A percentile compares a stretch with the other conserved stretches of the same genome.
These are phyloP conservation scores for Acacia concinna DNA, from an alignment of 331 rosid genomes.

Conservation along the genomic window DNA sequence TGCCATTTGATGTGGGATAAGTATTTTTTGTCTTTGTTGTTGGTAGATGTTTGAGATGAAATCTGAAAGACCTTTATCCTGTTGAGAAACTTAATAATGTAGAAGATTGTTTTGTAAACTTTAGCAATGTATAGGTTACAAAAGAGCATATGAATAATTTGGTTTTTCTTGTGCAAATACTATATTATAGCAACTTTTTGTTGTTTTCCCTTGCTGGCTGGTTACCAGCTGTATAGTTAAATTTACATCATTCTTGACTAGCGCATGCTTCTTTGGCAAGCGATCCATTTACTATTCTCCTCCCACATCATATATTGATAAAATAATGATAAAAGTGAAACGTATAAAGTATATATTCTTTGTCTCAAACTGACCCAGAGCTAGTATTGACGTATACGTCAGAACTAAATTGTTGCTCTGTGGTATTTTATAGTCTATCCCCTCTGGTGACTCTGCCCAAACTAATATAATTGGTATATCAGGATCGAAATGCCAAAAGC, in stretches of 20 bases:
- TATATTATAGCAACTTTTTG: background rate
- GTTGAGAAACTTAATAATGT: background rate
- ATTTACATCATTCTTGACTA: background rate
- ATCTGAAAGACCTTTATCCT: background rate
- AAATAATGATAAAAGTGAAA: background rate
- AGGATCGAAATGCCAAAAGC: no score
- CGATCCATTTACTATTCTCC: background rate
- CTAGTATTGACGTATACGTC: background rate
- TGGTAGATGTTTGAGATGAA: background rate
- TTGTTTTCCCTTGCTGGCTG: background rate
- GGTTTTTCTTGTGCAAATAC: background rate
- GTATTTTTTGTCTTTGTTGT: no score
- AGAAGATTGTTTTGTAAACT: background rate
- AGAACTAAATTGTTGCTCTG: background rate
- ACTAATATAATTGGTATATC: background rate
- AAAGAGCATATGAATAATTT: background rate
- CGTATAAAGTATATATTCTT: background rate
- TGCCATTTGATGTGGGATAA: background rate
- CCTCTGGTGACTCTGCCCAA: background rate
- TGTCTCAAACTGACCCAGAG: background rate
- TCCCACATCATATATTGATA: background rate
- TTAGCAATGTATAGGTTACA: background rate
- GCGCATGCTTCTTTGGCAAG: background rate
- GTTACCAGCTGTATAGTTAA: background rate
- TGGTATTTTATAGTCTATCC: background rate